Percentiles rank a stretch among this genome's conserved stretches.
These are phyloP conservation scores for Yarrowia sp. DNA, from an alignment of 805 yeast genomes.

Conservation along the genomic window DNA sequence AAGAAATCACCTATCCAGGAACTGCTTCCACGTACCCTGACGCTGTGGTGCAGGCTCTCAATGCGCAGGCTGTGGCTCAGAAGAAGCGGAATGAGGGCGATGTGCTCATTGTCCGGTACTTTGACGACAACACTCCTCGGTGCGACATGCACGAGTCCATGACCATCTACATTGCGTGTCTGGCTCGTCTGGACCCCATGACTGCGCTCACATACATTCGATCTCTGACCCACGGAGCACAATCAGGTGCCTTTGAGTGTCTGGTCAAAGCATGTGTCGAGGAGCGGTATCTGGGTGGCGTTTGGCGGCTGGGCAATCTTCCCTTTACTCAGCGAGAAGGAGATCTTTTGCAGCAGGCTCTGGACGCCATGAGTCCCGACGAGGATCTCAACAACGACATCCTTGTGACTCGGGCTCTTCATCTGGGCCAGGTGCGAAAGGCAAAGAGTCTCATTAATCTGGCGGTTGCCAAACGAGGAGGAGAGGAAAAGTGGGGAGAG, in stretches of 20 bases:
- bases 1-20: neutral
- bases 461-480: neutral
- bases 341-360: neutral
- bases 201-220: neutral
- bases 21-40: slow-evolving; percentile 10
- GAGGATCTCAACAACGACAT: neutral
- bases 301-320: slow-evolving; percentile 7
- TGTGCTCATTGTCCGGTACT: neutral
- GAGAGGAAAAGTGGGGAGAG: slow-evolving; percentile 15
- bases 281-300: neutral
- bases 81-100: neutral
- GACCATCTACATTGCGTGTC: neutral
- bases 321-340: neutral
- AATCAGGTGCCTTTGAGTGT: neutral
- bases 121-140: neutral
- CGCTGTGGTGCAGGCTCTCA: neutral
- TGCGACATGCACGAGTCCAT: neutral
- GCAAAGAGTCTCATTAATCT: neutral
- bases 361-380: neutral
- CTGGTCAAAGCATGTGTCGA: neutral
- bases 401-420: slow-evolving; percentile 8
- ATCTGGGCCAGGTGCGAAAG: neutral
- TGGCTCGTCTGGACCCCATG: slow-evolving; percentile 13
- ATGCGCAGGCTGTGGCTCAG: neutral
- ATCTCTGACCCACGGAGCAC: neutral